Conservation (phyloP, 371 early-diverging fungal genomes). For the Mucor irregularis region DNA sequence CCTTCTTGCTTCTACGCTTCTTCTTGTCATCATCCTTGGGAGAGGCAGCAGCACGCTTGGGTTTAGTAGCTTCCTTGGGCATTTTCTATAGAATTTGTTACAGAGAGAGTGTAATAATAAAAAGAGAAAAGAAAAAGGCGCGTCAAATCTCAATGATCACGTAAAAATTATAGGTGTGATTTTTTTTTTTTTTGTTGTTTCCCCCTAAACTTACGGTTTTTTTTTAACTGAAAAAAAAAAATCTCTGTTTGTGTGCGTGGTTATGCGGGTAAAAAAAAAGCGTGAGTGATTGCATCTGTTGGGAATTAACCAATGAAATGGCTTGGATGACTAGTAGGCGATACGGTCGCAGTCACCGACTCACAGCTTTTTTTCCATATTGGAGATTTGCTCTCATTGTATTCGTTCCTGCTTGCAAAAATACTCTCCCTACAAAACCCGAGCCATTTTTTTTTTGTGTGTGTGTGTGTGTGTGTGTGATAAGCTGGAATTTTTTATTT, state of each 20-base stretch:
- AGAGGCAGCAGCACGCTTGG: slow-evolving; percentile 17
- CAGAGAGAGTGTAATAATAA: neutral
- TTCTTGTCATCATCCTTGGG: slow-evolving; percentile 28
- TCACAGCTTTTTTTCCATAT: slow-evolving; percentile 12
- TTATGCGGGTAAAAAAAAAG: no score
- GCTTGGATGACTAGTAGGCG: neutral
- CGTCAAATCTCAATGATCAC: neutral
- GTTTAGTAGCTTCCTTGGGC: slow-evolving; percentile 22
- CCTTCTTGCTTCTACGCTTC: slow-evolving; percentile 55
- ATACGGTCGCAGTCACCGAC: slow-evolving; percentile 1
- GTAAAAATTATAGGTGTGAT: neutral
- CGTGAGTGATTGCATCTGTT: neutral
- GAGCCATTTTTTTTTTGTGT: no score
- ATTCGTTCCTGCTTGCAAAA: slow-evolving; percentile 6
- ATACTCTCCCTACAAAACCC: neutral
- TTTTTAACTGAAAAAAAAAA: no score
- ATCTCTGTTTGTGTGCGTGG: no score
- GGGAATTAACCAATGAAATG: slow-evolving; percentile 1
- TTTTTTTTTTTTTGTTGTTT: no score
- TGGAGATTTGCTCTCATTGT: slow-evolving; percentile 4
- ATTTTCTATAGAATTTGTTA: slow-evolving; percentile 3
- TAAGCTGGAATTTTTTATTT: no score
- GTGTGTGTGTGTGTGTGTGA: no score
- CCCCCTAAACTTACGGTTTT: no score
- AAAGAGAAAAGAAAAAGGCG: neutral